phyloP scores from a whole-genome alignment of 2,329 filamentous ascomycete genomes.

The Aspergillus fijiensis region DNA sequence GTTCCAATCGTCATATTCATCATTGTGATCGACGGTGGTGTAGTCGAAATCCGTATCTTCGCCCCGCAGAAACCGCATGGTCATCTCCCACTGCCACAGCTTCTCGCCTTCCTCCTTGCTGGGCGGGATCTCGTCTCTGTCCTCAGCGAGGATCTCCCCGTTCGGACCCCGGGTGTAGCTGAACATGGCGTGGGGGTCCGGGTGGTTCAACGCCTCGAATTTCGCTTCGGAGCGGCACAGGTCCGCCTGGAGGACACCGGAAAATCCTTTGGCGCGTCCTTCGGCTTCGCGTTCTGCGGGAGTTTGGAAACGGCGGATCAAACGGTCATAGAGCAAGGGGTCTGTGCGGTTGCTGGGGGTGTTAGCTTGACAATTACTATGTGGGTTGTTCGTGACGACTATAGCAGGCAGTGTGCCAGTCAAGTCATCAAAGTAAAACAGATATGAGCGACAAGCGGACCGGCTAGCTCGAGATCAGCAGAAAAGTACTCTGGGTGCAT shows the following conservation, averaged over 20 bases:
- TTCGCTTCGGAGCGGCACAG: slow-evolving; percentile 74
- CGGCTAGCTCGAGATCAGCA: slow-evolving; percentile 62
- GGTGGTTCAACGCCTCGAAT: slow-evolving; percentile 60
- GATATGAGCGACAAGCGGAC: slow-evolving; percentile 43
- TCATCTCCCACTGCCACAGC: slow-evolving; percentile 71
- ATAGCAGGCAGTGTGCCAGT: slow-evolving; percentile 13
- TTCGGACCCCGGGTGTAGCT: slow-evolving; percentile 52
- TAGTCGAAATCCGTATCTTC: slow-evolving; percentile 81
- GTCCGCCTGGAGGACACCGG: slow-evolving; percentile 74
- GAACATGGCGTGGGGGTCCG: slow-evolving; percentile 51
- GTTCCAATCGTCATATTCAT: slow-evolving; percentile 67
- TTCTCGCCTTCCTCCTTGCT: slow-evolving; percentile 65
- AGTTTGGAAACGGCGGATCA: slow-evolving; percentile 75
- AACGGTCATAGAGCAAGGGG: slow-evolving; percentile 76
- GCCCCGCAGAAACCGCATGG: slow-evolving; percentile 71
- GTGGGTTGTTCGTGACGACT: slow-evolving; percentile 12
- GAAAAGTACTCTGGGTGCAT: slow-evolving; percentile 71
- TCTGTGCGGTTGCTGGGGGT: slow-evolving; percentile 48
- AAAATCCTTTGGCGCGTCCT: slow-evolving; percentile 72
- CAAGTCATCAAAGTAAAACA: slow-evolving; percentile 11
- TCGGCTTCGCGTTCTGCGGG: slow-evolving; percentile 71
- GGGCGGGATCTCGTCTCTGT: slow-evolving; percentile 56
- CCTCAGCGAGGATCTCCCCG: slow-evolving; percentile 59
- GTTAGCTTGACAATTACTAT: slow-evolving; percentile 27
- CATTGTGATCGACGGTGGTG: slow-evolving; percentile 64